phyloP scores from a whole-genome alignment of 495 filamentous ascomycete species.

The Penicillium diatomitis region DNA sequence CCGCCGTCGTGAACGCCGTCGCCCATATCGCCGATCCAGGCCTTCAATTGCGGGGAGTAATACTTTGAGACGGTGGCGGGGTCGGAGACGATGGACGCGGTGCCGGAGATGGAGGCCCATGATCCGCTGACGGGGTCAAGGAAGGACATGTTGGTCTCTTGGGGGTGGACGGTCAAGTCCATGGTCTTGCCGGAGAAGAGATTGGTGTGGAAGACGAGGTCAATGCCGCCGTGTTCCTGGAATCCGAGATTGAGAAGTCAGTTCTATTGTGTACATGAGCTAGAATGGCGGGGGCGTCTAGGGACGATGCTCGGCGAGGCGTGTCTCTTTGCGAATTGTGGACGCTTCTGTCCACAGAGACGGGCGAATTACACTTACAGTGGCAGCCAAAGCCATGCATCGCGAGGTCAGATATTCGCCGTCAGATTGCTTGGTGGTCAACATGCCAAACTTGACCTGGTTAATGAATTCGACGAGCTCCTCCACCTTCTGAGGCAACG shows the following conservation, averaged over 20 bases:
- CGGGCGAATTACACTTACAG: constrained; percentile 38
- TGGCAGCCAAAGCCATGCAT: constrained; percentile 86
- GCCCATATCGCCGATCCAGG: constrained; percentile 86
- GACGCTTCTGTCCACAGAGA: too few species aligned
- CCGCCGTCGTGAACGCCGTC: constrained; percentile 82
- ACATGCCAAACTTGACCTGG: constrained; percentile 70
- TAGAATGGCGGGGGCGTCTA: too few species aligned
- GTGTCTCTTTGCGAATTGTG: too few species aligned
- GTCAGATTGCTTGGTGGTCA: constrained; percentile 61
- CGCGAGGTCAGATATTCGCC: constrained; percentile 63
- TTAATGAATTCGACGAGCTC: constrained; percentile 61
- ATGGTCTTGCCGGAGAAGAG: constrained; percentile 86
- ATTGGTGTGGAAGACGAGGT: constrained; percentile 91
- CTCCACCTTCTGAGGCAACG: constrained; percentile 69
- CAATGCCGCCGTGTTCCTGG: constrained; percentile 68
- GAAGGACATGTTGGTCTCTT: constrained; percentile 79
- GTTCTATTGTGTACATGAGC: too few species aligned
- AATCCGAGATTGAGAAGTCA: too few species aligned
- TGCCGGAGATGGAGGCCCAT: constrained; percentile 77
- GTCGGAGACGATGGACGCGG: constrained; percentile 57
- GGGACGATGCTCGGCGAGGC: too few species aligned
- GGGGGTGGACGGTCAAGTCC: constrained; percentile 62
- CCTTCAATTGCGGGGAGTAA: constrained; percentile 67
- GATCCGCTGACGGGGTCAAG: constrained; percentile 57
- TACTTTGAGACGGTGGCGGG: constrained; percentile 60